phyloP scores from a whole-genome alignment of 2,329 filamentous ascomycete species.

The Trichophyton verrucosum region DNA sequence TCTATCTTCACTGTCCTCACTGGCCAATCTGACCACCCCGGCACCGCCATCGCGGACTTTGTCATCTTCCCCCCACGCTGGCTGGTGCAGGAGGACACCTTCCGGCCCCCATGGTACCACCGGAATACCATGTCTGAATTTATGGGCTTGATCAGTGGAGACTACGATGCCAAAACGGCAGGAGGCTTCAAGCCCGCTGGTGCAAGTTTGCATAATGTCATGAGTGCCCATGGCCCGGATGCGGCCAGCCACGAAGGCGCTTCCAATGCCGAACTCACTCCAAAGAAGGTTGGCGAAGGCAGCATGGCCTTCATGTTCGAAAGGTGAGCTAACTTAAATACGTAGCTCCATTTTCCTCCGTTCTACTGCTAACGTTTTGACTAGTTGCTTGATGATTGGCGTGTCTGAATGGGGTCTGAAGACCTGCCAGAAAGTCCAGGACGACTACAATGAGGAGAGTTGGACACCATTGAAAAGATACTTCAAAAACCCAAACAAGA shows the following conservation, averaged over 20 bases:
- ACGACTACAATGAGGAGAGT: constrained; percentile 66
- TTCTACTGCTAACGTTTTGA: background rate
- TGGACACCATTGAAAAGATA: constrained; percentile 59
- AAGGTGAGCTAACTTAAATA: constrained; percentile 24
- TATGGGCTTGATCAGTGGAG: constrained; percentile 51
- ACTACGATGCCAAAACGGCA: constrained; percentile 48
- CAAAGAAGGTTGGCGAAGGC: constrained; percentile 45
- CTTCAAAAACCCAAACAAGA: constrained; percentile 43
- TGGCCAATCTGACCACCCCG: constrained; percentile 43
- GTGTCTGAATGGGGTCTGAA: constrained; percentile 62
- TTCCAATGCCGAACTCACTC: constrained; percentile 41
- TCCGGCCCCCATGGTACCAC: constrained; percentile 52
- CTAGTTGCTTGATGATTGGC: constrained; percentile 52
- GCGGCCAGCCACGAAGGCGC: constrained; percentile 44
- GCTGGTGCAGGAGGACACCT: constrained; percentile 50
- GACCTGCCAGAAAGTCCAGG: constrained; percentile 57
- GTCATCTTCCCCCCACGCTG: constrained; percentile 54
- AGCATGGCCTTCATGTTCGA: constrained; percentile 57
- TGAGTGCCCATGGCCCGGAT: constrained; percentile 55
- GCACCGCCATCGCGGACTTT: constrained; percentile 54
- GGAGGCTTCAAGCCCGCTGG: constrained; percentile 49
- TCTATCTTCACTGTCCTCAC: constrained; percentile 61
- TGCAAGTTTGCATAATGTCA: constrained; percentile 56
- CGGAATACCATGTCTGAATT: constrained; percentile 55
- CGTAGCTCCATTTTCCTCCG: background rate